phyloP scores from a whole-genome alignment of 495 filamentous ascomycete genomes.

The Entonaema liquescens region DNA sequence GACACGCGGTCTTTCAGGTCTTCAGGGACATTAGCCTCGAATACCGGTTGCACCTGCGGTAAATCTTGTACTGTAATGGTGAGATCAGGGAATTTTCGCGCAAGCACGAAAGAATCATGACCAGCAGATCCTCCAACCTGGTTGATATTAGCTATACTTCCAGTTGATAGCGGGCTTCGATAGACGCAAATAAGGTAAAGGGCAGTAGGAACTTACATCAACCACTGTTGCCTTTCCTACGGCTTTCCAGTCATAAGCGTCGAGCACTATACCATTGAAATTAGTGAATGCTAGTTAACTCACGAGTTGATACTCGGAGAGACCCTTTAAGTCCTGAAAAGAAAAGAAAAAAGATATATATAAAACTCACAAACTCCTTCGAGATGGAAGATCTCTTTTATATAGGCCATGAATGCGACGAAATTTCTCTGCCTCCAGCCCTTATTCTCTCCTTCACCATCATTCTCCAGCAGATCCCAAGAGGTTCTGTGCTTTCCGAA shows the following conservation, averaged over 20 bases:
- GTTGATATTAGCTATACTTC: constrained; percentile 15
- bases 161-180: neutral
- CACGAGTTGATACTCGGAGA: neutral
- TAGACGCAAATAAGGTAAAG: neutral
- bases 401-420: constrained; percentile 44
- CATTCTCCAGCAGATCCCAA: constrained; percentile 48
- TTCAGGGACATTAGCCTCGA: constrained; percentile 40
- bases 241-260: constrained; percentile 45
- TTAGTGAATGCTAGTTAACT: constrained; percentile 9
- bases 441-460: constrained; percentile 42
- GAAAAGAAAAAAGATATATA: neutral
- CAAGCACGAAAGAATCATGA: constrained; percentile 42
- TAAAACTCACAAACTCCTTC: constrained; percentile 38
- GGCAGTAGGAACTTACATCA: constrained; percentile 38
- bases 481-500: constrained; percentile 40
- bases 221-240: constrained; percentile 45
- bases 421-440: constrained; percentile 45
- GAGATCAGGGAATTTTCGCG: constrained; percentile 44
- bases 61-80: constrained; percentile 52
- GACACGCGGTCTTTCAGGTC: constrained; percentile 49
- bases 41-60: constrained; percentile 39
- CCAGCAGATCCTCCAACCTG: constrained; percentile 45
- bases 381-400: constrained; percentile 44
- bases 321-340: neutral
- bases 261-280: constrained; percentile 23